Evolutionary conservation across 441 rosid genomes (phyloP).

Genomic region (Erodium texanum): DNA sequence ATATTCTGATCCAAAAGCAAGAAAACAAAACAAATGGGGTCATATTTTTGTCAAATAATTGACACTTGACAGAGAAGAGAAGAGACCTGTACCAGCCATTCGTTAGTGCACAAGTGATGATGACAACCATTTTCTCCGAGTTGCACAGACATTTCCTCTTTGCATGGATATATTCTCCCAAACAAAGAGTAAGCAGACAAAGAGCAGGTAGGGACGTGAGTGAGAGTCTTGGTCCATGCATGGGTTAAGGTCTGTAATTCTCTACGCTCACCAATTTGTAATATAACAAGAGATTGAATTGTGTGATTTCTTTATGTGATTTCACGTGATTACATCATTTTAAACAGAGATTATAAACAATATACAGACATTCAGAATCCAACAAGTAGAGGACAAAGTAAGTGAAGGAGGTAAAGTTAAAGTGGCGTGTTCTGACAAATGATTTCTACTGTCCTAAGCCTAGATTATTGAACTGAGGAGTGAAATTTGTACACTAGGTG

Average conservation of each 20-base stretch:
- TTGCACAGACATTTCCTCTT: constrained; percentile 6
- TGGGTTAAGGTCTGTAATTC: neutral
- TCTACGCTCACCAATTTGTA: neutral
- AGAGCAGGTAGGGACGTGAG: constrained; percentile 1
- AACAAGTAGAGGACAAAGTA: constrained; percentile 4
- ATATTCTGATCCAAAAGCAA: constrained; percentile 2
- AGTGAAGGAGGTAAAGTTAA: constrained; percentile 2
- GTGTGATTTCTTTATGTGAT: neutral
- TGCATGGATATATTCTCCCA: neutral
- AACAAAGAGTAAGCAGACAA: constrained; percentile 5
- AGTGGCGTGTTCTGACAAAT: neutral
- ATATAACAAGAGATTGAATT: no score
- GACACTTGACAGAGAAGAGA: neutral
- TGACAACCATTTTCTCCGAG: constrained; percentile 5
- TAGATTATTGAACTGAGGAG: no score
- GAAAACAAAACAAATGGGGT: constrained; percentile 6
- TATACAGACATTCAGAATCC: neutral
- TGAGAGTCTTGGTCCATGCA: neutral
- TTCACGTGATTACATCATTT: neutral
- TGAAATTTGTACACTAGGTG: no score
- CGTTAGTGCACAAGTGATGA: constrained; percentile 1
- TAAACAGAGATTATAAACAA: neutral
- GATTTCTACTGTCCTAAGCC: neutral
- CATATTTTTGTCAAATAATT: constrained; percentile 4
- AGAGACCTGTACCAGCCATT: neutral